These are phyloP conservation scores for Trapa bicornis DNA, from an alignment of 345 rosid species.

Conservation along the genomic window DNA sequence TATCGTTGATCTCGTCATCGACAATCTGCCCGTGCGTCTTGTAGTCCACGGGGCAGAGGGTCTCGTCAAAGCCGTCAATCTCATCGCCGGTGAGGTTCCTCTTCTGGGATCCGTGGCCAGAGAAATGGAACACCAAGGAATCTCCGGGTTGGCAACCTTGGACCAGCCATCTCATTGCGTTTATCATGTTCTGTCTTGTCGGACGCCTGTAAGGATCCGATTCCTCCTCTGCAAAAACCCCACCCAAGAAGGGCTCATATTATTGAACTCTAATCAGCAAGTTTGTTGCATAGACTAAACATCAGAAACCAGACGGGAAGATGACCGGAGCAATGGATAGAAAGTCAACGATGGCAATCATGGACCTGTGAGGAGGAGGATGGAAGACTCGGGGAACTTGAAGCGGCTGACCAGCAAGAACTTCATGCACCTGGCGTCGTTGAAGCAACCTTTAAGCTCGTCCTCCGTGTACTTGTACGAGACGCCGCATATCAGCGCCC, in stretches of 20 bases:
- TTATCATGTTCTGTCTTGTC: constrained; percentile 53
- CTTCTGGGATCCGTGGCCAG: constrained; percentile 86
- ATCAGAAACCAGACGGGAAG: no score
- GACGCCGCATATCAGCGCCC: constrained; percentile 69
- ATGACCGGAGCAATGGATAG: background rate
- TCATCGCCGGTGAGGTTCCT: constrained; percentile 51
- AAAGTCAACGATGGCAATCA: background rate
- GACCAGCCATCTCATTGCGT: constrained; percentile 68
- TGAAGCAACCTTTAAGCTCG: constrained; percentile 77
- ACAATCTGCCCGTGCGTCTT: constrained; percentile 63
- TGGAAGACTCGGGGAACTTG: constrained; percentile 68
- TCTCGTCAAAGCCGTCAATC: constrained; percentile 78
- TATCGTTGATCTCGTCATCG: constrained; percentile 77
- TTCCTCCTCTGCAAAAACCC: constrained; percentile 60
- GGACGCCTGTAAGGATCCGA: constrained; percentile 47
- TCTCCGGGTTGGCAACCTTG: constrained; percentile 66
- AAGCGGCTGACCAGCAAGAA: constrained; percentile 63
- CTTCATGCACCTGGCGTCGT: constrained; percentile 84
- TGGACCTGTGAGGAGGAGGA: constrained; percentile 52
- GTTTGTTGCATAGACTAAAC: background rate
- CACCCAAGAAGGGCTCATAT: no score
- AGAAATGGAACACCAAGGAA: constrained; percentile 72
- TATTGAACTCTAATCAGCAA: background rate
- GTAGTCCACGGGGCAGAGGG: constrained; percentile 70
- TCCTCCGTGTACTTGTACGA: constrained; percentile 37